Evolutionary conservation across 2,329 filamentous ascomycete genomes (phyloP).

Genomic region (Coniochaeta ligniaria): DNA sequence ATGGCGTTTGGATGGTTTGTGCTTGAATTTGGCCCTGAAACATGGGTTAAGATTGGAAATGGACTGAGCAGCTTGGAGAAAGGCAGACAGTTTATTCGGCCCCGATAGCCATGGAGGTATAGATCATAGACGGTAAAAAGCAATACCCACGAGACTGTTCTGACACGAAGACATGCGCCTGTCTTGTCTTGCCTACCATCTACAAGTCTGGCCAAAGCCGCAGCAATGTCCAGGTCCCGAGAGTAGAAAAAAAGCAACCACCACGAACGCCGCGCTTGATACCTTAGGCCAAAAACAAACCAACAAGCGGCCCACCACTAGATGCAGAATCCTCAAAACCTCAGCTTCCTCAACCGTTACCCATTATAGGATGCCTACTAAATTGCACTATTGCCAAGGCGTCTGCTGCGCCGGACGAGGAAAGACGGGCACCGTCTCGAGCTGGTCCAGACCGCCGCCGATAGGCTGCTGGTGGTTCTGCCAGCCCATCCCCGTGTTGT

Average conservation of each 20-base stretch:
- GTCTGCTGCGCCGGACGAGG: constrained; percentile 65
- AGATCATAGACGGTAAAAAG: neutral
- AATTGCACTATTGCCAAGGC: constrained; percentile 48
- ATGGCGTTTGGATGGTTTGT: neutral
- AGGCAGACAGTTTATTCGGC: neutral
- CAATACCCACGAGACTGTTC: neutral
- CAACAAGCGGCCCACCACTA: neutral
- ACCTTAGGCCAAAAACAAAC: neutral
- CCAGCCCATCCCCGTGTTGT: constrained; percentile 82
- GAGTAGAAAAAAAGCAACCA: neutral
- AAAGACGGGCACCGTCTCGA: constrained; percentile 78
- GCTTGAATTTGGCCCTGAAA: no score
- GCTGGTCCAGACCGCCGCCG: constrained; percentile 70
- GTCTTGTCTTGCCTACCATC: neutral
- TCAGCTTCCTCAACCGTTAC: neutral
- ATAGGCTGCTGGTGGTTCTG: constrained; percentile 73
- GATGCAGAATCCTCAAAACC: neutral
- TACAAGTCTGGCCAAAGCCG: neutral
- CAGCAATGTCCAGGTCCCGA: neutral
- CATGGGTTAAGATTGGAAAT: neutral
- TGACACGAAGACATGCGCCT: neutral
- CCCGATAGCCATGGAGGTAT: neutral
- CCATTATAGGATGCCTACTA: neutral
- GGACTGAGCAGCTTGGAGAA: neutral
- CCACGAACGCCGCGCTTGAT: neutral